phyloP scores from a whole-genome alignment of 129 eudicot species.

The Flaveria trinervia region DNA sequence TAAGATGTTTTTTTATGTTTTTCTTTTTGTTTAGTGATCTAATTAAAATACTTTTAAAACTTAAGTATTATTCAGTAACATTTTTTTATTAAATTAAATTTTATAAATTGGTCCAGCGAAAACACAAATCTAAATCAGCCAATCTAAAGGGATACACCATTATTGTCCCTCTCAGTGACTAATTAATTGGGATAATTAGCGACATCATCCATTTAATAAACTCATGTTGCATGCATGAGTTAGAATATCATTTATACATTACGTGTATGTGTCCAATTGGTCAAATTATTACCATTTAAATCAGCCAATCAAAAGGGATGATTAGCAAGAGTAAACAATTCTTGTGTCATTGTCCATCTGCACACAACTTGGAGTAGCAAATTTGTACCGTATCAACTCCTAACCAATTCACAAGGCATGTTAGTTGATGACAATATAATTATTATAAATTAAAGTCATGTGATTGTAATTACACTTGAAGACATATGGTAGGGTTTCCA shows the following conservation, averaged over 20 bases:
- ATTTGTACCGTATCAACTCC: conserved; percentile 28
- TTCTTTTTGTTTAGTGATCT: no score
- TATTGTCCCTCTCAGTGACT: neutral
- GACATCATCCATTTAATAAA: conserved; percentile 5
- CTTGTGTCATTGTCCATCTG: conserved; percentile 25
- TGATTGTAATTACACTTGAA: conserved; percentile 12
- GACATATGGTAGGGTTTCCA: conserved; percentile 18
- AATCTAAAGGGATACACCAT: neutral
- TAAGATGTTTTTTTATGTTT: no score
- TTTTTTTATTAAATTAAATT: no score
- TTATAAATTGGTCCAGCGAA: neutral
- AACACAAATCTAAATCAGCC: neutral
- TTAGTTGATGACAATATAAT: neutral
- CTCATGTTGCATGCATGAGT: neutral
- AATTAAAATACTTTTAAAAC: no score
- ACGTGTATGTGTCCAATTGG: neutral
- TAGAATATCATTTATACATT: neutral
- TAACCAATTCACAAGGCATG: conserved; percentile 24
- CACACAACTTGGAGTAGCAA: conserved; percentile 31
- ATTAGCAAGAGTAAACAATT: conserved; percentile 12
- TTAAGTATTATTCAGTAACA: no score
- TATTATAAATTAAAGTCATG: neutral
- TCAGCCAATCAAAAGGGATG: conserved; percentile 28
- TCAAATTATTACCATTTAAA: conserved; percentile 7
- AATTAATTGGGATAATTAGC: neutral